Conservation (phyloP, 2,329 filamentous ascomycete genomes). For the Trichoderma koningiopsis region DNA sequence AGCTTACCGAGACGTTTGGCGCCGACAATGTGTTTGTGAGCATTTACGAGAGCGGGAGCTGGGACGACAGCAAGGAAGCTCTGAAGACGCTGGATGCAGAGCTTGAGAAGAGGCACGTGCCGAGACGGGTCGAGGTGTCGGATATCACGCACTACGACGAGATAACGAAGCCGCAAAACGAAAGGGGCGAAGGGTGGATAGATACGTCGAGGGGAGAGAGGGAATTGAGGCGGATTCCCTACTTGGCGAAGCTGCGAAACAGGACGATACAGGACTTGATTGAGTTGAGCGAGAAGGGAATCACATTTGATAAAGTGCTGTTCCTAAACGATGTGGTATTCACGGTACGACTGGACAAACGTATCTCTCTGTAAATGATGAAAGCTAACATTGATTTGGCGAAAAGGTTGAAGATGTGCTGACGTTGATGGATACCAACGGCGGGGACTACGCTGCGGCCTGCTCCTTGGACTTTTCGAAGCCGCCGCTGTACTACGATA, state of each 20-base stretch:
- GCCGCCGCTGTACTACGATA: slow-evolving; percentile 60
- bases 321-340: slow-evolving; percentile 68
- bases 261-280: slow-evolving; percentile 61
- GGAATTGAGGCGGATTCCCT: slow-evolving; percentile 68
- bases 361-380: not conserved
- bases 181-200: slow-evolving; percentile 66
- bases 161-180: slow-evolving; percentile 46
- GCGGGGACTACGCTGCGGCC: slow-evolving; percentile 61
- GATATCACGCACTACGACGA: slow-evolving; percentile 61
- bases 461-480: slow-evolving; percentile 63
- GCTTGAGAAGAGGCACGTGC: slow-evolving; percentile 55
- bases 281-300: slow-evolving; percentile 51
- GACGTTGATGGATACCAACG: slow-evolving; percentile 58
- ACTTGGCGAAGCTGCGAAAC: slow-evolving; percentile 66
- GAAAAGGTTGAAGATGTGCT: slow-evolving; percentile 56
- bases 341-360: slow-evolving; percentile 41
- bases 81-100: slow-evolving; percentile 58
- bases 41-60: slow-evolving; percentile 69
- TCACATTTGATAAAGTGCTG: slow-evolving; percentile 59
- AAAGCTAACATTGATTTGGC: not conserved
- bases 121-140: slow-evolving; percentile 59
- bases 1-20: slow-evolving; percentile 59
- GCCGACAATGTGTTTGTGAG: slow-evolving; percentile 67
- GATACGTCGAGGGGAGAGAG: slow-evolving; percentile 54
- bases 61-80: slow-evolving; percentile 66